phyloP scores from a whole-genome alignment of 2,329 filamentous ascomycete species.

The Colletotrichum sp. region DNA sequence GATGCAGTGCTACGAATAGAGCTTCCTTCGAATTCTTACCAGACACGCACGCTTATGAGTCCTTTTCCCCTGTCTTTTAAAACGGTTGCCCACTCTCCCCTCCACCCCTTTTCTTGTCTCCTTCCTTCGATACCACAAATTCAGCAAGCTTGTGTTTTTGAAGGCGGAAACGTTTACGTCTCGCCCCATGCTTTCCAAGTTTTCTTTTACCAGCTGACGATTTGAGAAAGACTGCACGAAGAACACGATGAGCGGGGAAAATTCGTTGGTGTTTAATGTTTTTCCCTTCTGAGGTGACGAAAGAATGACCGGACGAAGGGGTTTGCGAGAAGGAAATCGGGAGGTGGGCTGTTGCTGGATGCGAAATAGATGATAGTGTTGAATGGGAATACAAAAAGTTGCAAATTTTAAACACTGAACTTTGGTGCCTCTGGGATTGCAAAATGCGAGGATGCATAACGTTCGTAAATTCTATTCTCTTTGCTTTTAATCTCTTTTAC shows the following conservation, averaged over 20 bases:
- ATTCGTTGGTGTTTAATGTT: background rate
- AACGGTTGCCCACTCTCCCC: background rate
- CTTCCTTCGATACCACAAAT: constrained; percentile 11
- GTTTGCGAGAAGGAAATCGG: background rate
- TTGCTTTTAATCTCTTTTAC: background rate
- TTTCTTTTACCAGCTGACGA: background rate
- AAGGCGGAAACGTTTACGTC: background rate
- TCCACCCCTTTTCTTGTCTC: background rate
- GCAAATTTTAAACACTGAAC: background rate
- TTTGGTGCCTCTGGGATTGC: background rate
- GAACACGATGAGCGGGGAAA: background rate
- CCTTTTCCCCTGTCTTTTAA: background rate
- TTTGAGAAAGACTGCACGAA: background rate
- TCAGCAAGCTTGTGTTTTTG: background rate
- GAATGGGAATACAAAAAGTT: background rate
- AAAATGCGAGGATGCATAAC: background rate
- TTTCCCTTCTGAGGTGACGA: background rate
- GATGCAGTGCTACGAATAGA: constrained; percentile 10
- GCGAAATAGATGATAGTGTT: background rate
- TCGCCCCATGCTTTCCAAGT: too few species aligned
- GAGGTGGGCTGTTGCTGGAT: background rate
- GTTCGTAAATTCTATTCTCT: background rate
- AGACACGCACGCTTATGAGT: background rate
- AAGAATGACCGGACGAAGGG: background rate
- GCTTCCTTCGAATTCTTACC: background rate